These are phyloP conservation scores for Colletotrichum navitas DNA, from an alignment of 2,329 filamentous ascomycete species.

Conservation along the genomic window DNA sequence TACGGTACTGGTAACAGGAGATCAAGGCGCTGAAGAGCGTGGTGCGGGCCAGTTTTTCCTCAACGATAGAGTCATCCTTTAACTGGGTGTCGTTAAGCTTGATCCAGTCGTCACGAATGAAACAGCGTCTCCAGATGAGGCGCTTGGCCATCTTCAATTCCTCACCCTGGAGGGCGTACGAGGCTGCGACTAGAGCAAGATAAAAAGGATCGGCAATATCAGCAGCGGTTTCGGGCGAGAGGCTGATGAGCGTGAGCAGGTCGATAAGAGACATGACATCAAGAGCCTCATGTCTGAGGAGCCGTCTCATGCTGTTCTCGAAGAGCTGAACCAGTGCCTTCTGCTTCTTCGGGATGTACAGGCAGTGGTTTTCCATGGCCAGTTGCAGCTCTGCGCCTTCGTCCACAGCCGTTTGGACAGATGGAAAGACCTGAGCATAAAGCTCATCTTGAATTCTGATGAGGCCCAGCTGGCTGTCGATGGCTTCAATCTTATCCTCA, in stretches of 20 bases:
- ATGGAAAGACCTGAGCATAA: constrained; percentile 76
- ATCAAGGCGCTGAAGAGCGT: constrained; percentile 76
- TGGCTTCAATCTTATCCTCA: constrained; percentile 61
- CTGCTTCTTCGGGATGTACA: constrained; percentile 68
- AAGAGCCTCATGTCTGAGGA: constrained; percentile 80
- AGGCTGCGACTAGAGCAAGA: constrained; percentile 74
- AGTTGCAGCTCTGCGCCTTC: constrained; percentile 82
- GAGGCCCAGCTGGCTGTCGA: constrained; percentile 75
- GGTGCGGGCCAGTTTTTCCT: constrained; percentile 73
- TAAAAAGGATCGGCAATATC: constrained; percentile 79
- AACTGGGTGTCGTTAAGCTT: constrained; percentile 81
- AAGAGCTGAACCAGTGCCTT: constrained; percentile 78
- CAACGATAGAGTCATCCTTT: constrained; percentile 77
- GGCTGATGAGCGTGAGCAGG: constrained; percentile 79
- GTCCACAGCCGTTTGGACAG: constrained; percentile 81
- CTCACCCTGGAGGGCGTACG: constrained; percentile 66
- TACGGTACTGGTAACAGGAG: constrained; percentile 74
- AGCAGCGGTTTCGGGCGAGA: constrained; percentile 62
- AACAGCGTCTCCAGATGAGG: constrained; percentile 88
- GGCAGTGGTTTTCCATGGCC: constrained; percentile 76
- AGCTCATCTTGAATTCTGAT: constrained; percentile 85
- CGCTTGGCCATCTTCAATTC: constrained; percentile 70
- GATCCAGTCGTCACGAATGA: constrained; percentile 87
- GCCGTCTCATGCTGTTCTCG: constrained; percentile 74
- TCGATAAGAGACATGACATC: constrained; percentile 76